Base-by-base conservation (phyloP, 73 alveolate species). In the Paramecium bursaria region DNA sequence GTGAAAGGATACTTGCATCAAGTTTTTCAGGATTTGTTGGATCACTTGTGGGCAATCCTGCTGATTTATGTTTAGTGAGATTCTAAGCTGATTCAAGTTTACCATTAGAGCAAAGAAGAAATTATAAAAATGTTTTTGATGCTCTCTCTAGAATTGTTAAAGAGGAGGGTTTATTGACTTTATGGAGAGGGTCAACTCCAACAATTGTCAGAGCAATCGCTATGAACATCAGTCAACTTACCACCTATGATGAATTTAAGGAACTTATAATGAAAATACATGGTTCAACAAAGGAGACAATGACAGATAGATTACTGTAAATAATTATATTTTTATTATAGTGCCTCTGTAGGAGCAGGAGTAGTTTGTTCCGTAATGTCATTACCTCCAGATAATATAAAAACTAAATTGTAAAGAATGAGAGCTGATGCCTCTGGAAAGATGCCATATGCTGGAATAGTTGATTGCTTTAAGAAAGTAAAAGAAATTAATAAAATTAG, bases 151-250 rank as follows among this genome's bases (percentile, higher is more conserved):
- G 96, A 48, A 93, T 94, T 75, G 90, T 67, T 13, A 87, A 53
- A 0, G 98, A 94, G 73, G 98, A 94, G 60, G 98, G 98, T 10
- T 31, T 93, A 19, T 13, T 75, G 3, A 60, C 95, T 46, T 79
- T 90, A 14, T 94, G 98, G 97, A 91, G 90, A 82, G 98, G 97
- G 23, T 85, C 93, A 46, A 51, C 87, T 17, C 98, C 98, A 10
- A 94, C 98, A 2, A 90, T 94, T 11, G 75, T 82, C 57, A 91
- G 98, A 57, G 98, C 98, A 1, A 85, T 88, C 88, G 85, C 94
- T 19, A 50, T 93, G 44, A 93, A 90, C 67, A 46, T 90, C 21
- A 93, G 95, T 4, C 14, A 0, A 30, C 89, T 94, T 9, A 96
- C 92, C 3, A 85, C 96, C 1, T 94, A 87, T 77, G 98, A 94